Base-by-base conservation (phyloP, 108 stramenopile species). In the Ochromonas danica region DNA sequence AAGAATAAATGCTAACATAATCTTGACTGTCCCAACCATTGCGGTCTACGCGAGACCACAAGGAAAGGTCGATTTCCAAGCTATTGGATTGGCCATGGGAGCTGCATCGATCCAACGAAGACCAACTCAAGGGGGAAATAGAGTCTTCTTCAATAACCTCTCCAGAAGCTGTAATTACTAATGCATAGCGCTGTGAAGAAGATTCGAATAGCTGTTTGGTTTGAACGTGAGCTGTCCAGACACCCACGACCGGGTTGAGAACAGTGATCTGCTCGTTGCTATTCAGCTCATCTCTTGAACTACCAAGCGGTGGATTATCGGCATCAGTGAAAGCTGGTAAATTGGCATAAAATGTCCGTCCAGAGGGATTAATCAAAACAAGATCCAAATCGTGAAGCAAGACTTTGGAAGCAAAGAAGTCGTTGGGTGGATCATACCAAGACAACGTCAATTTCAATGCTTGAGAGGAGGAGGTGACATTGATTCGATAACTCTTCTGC, bases 341-440 rank as follows among this genome's bases (percentile, higher is more conserved):
- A 60, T 91, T 90, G 39, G 88, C 88, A 80, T 85, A 87, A 62
- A 86, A 88, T 35, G 62, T 62, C 6, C 61, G 65, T 25, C 80
- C 87, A 1, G 78, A 70, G 42, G 85, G 87, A 31, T 45, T 65
- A 30, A 78, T 40, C 0, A 87, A 51, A 43, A 31, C 65, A 17
- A 92, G 70, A 80, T 92, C 92, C 45, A 92, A 62, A 78, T 92
- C 91, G 79, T 92, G 90, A 30, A 90, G 70, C 0, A 91, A 42
- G 61, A 90, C 90, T 31, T 78, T 78, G 27, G 78, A 60, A 40
- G 90, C 90, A n/a, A 80, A 70, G 31, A 78, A 57, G n/a, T 74
- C 70, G 35, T 80, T 87, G 1, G 90, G 84, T 41, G 91, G 87
- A 63, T 92, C 91, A 74, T 80, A 83, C 92, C 92, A 92, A 25